Evolutionary conservation across 2,329 filamentous ascomycete genomes (phyloP).

Genomic region (Plenodomus lindquistii): DNA sequence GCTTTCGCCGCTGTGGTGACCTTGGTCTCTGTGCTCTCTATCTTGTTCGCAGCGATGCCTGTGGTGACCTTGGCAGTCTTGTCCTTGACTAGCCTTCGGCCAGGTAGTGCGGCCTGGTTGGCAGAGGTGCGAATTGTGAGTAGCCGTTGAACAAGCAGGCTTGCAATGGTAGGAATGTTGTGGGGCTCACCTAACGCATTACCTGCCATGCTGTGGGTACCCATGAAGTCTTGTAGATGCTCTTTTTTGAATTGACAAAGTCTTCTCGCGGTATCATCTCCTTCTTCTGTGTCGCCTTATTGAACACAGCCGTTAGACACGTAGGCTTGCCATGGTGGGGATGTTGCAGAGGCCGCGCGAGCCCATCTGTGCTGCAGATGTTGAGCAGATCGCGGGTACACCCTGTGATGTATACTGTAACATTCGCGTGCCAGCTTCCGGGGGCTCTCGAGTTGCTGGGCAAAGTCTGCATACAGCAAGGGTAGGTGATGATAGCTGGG

Average conservation of each 20-base stretch:
- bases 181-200: constrained; percentile 35
- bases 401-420: constrained; percentile 71
- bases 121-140: constrained; percentile 48
- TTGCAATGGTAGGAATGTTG: constrained; percentile 45
- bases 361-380: constrained; percentile 60
- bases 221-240: constrained; percentile 73
- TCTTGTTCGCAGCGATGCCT: constrained; percentile 37
- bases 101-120: constrained; percentile 44
- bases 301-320: constrained; percentile 76
- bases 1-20: constrained; percentile 38
- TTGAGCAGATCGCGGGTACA: constrained; percentile 53
- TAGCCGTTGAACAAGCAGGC: no score
- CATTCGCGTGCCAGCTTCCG: constrained; percentile 81
- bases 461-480: constrained; percentile 88
- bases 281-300: constrained; percentile 70
- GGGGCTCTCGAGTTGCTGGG: constrained; percentile 70
- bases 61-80: constrained; percentile 52
- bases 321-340: constrained; percentile 80
- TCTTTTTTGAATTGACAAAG: constrained; percentile 68
- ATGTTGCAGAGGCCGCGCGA: constrained; percentile 73
- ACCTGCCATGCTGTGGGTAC: constrained; percentile 53
- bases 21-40: constrained; percentile 6
- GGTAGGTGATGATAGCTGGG: constrained; percentile 70
- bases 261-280: constrained; percentile 72
- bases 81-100: constrained; percentile 47